phyloP scores from a whole-genome alignment of 768 basidiomycete species.

The Suillus spraguei region DNA sequence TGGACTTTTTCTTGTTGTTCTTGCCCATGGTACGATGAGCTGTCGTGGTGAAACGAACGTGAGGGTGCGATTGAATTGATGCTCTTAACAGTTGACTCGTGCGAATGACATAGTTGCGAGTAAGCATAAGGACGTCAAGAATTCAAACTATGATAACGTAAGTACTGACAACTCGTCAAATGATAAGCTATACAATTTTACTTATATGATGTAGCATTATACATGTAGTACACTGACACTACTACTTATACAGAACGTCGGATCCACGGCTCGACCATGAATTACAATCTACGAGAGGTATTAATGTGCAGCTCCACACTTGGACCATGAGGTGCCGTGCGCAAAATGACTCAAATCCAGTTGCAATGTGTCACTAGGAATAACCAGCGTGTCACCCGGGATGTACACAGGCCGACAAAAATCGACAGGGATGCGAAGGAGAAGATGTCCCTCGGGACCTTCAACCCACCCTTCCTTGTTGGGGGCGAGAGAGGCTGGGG shows the following conservation, averaged over 20 bases:
- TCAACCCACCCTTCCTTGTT: slow-evolving; percentile 8
- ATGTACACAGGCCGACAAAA: background rate
- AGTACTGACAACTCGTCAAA: background rate
- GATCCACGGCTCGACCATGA: background rate
- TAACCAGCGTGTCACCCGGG: slow-evolving; percentile 6
- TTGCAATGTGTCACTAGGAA: slow-evolving; percentile 1
- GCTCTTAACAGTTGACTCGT: slow-evolving; percentile 5
- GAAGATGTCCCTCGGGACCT: slow-evolving; percentile 4
- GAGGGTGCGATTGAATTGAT: slow-evolving; percentile 10
- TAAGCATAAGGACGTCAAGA: slow-evolving; percentile 1
- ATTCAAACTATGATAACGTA: background rate
- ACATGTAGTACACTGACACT: background rate
- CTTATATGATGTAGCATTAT: background rate
- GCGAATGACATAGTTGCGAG: slow-evolving; percentile 9
- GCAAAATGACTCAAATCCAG: slow-evolving; percentile 7
- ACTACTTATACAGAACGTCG: background rate
- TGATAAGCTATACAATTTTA: background rate
- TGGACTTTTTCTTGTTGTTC: slow-evolving; percentile 34
- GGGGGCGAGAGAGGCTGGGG: background rate
- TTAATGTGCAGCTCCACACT: background rate
- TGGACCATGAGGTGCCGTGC: background rate
- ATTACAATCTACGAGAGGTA: background rate
- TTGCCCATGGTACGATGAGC: slow-evolving; percentile 43
- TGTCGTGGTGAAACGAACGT: slow-evolving; percentile 43
- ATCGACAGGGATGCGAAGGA: slow-evolving; percentile 4